A percentile compares a stretch with the other conserved stretches of the same genome.
These are phyloP conservation scores for Daedaleopsis sinensis DNA, from an alignment of 768 basidiomycete species.

Conservation along the genomic window DNA sequence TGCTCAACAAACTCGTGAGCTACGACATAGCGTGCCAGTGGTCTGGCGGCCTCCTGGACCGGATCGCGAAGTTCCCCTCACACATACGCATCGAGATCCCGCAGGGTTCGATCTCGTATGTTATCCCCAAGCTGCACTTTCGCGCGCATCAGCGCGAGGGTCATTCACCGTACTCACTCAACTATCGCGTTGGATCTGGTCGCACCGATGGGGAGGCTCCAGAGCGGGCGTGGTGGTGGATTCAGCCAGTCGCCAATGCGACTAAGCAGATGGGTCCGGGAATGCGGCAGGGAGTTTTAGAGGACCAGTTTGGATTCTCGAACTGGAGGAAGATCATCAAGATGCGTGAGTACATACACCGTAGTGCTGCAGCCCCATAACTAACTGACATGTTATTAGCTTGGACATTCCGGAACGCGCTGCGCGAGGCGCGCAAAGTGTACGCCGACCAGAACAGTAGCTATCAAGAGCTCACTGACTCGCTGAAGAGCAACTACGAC, in stretches of 20 bases:
- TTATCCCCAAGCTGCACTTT: constrained; percentile 38
- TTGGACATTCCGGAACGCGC: constrained; percentile 9
- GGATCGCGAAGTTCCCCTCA: constrained; percentile 17
- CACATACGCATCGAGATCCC: constrained; percentile 1
- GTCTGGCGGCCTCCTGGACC: constrained; percentile 25
- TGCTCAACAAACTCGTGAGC: background rate
- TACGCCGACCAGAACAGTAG: no score
- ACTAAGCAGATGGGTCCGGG: constrained; percentile 23
- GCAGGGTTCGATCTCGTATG: constrained; percentile 5
- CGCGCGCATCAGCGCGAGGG: constrained; percentile 26
- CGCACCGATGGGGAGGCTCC: constrained; percentile 28
- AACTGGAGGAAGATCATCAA: constrained; percentile 33
- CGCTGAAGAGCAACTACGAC: no score
- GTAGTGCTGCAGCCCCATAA: no score
- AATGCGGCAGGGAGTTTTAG: constrained; percentile 10
- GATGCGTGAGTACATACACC: no score
- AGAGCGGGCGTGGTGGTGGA: constrained; percentile 24
- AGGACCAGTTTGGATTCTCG: constrained; percentile 29
- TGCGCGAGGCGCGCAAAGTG: no score
- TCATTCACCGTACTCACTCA: constrained; percentile 34
- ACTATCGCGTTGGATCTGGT: constrained; percentile 20
- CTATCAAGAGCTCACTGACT: no score
- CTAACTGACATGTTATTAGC: no score
- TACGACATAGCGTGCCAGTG: constrained; percentile 34
- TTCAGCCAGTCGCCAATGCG: constrained; percentile 10